Percentiles rank a stretch among this genome's conserved stretches.
Conservation (phyloP, 192 early-diverging fungal genomes). For the Coemansia sp. region DNA sequence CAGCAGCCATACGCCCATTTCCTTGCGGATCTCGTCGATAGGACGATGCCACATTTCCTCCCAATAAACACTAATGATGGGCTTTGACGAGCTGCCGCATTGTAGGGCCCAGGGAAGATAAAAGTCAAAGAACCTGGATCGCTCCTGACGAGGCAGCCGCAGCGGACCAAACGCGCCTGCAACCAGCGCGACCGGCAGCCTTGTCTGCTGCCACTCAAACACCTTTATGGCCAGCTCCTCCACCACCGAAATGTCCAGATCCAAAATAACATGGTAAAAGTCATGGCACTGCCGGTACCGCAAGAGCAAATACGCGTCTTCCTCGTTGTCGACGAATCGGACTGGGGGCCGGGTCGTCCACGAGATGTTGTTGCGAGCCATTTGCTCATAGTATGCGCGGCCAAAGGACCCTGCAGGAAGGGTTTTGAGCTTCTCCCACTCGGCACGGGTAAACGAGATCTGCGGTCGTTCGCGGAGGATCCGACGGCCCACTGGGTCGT, state of each 20-base stretch:
- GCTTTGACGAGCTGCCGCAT: constrained; percentile 68
- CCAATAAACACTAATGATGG: constrained; percentile 85
- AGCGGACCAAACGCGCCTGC: constrained; percentile 81
- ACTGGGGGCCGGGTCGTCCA: constrained; percentile 82
- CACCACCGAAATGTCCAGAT: constrained; percentile 75
- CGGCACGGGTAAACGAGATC: constrained; percentile 67
- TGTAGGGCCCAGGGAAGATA: constrained; percentile 95
- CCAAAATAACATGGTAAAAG: constrained; percentile 88
- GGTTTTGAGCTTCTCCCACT: constrained; percentile 60
- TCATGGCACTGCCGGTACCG: constrained; percentile 94
- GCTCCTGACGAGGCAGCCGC: constrained; percentile 59
- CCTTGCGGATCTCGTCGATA: constrained; percentile 67
- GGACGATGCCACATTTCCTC: constrained; percentile 75
- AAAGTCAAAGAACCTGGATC: constrained; percentile 58
- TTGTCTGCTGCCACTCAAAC: constrained; percentile 91
- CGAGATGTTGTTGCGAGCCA: constrained; percentile 74
- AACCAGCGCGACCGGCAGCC: constrained; percentile 84
- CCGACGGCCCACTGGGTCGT: constrained; percentile 68
- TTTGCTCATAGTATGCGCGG: constrained; percentile 75
- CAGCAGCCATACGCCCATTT: constrained; percentile 68
- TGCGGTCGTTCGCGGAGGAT: constrained; percentile 81
- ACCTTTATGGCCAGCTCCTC: constrained; percentile 93
- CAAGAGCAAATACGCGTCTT: constrained; percentile 90
- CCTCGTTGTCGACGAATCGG: constrained; percentile 83
- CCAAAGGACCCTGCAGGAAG: constrained; percentile 81